Conservation (phyloP, 2,329 filamentous ascomycete genomes). For the Colletotrichum cuscutae region DNA sequence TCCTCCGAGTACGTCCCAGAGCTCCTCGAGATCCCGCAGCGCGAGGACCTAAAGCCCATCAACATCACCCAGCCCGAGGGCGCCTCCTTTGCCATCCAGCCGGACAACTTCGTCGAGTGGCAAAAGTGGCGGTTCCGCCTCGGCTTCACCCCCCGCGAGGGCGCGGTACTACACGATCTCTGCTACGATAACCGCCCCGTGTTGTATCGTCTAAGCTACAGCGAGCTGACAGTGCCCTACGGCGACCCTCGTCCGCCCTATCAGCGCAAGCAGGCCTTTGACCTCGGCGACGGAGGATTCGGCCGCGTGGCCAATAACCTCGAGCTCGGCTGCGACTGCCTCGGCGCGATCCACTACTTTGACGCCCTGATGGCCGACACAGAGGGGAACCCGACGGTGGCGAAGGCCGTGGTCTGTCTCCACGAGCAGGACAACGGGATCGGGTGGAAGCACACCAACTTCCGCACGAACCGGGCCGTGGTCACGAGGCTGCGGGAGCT, state of each 20-base stretch:
- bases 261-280: constrained; percentile 77
- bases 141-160: constrained; percentile 76
- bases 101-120: constrained; percentile 64
- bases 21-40: constrained; percentile 57
- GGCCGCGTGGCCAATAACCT: constrained; percentile 77
- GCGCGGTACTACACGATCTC: constrained; percentile 76
- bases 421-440: constrained; percentile 80
- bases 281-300: constrained; percentile 76
- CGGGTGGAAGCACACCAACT: constrained; percentile 78
- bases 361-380: constrained; percentile 64
- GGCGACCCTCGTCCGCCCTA: constrained; percentile 73
- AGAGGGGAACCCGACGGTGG: constrained; percentile 61
- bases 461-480: constrained; percentile 69
- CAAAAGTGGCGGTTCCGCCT: constrained; percentile 78
- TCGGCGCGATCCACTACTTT: constrained; percentile 74
- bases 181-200: constrained; percentile 73
- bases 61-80: constrained; percentile 78
- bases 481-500: constrained; percentile 70
- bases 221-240: constrained; percentile 78
- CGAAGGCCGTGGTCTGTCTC: constrained; percentile 72
- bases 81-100: constrained; percentile 69
- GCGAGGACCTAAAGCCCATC: constrained; percentile 73
- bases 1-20: constrained; percentile 61
- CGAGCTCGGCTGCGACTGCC: constrained; percentile 74
- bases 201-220: constrained; percentile 73